Percentiles rank a stretch among this genome's conserved stretches.
These are phyloP conservation scores for Nicotiana tomentosiformis DNA, from an alignment of 257 asterid genomes.

Conservation along the genomic window DNA sequence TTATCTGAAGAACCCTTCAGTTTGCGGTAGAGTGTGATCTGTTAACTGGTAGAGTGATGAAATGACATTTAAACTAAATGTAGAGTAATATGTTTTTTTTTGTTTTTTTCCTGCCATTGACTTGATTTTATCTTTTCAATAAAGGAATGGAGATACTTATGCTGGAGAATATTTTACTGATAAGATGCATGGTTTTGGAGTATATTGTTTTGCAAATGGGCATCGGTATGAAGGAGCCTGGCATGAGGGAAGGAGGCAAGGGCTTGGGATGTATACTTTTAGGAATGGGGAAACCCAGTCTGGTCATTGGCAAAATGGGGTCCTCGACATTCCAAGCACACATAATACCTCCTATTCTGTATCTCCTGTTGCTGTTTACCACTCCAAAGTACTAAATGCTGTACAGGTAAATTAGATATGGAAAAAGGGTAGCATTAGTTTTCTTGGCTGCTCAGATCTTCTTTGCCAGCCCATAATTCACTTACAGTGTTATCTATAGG, in stretches of 20 bases:
- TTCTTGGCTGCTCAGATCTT: background rate
- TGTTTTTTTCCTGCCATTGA: background rate
- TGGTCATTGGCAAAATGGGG: slow-evolving; percentile 43
- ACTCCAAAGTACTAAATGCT: slow-evolving; percentile 39
- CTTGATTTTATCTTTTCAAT: background rate
- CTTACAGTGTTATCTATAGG: background rate
- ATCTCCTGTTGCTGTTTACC: slow-evolving; percentile 31
- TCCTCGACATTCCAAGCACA: slow-evolving; percentile 38
- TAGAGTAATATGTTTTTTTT: background rate
- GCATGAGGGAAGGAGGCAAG: slow-evolving; percentile 48
- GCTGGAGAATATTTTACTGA: slow-evolving; percentile 47
- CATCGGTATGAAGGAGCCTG: slow-evolving; percentile 47
- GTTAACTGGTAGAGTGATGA: background rate
- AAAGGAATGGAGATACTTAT: slow-evolving; percentile 38
- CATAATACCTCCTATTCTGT: slow-evolving; percentile 20
- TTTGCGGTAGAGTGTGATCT: background rate
- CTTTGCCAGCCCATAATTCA: background rate
- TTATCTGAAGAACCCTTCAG: background rate
- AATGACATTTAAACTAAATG: background rate
- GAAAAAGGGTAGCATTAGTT: background rate
- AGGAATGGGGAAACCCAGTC: slow-evolving; percentile 36
- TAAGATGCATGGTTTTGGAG: slow-evolving; percentile 48
- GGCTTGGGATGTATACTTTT: slow-evolving; percentile 38
- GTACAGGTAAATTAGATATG: slow-evolving; percentile 31
- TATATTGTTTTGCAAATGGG: slow-evolving; percentile 39